phyloP scores from a whole-genome alignment of 108 stramenopile species.

The Nitzschia inconspicua region DNA sequence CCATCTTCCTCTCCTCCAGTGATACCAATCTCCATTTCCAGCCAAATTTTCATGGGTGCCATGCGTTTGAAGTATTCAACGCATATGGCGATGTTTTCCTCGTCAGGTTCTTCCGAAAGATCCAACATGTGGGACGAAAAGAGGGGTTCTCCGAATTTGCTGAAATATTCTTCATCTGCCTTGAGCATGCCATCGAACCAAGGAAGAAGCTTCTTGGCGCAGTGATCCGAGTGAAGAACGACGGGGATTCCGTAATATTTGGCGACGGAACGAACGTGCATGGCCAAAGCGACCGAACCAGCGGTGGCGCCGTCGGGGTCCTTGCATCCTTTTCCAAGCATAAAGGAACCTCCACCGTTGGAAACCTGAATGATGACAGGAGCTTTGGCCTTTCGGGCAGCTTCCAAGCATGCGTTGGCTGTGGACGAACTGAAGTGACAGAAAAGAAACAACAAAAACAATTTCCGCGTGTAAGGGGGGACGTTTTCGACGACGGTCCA shows the following conservation, averaged over 20 bases:
- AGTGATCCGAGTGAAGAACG: conserved; percentile 96
- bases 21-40: conserved; percentile 99
- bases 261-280: conserved; percentile 94
- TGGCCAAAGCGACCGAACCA: conserved; percentile 90
- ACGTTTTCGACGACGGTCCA: too few relatives aligned
- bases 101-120: conserved; percentile 89
- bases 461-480: not conserved
- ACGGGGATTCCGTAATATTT: conserved; percentile 96
- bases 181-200: conserved; percentile 97
- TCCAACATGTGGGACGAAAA: conserved; percentile 94
- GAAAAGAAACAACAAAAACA: not conserved
- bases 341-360: conserved; percentile 87
- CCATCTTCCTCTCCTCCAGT: conserved; percentile 99
- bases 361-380: conserved; percentile 93
- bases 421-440: conserved; percentile 77
- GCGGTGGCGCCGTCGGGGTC: conserved; percentile 77
- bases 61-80: conserved; percentile 91
- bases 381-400: conserved; percentile 80
- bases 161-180: conserved; percentile 91
- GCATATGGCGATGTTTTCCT: conserved; percentile 93
- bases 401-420: conserved; percentile 88
- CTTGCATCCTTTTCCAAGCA: conserved; percentile 90
- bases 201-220: conserved; percentile 91
- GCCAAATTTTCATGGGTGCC: conserved; percentile 93
- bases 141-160: conserved; percentile 87